Evolutionary conservation across 106 monocot genomes (phyloP), one percentile per base, ranked within the genome.

Genomic region (Chionographis japonica): DNA sequence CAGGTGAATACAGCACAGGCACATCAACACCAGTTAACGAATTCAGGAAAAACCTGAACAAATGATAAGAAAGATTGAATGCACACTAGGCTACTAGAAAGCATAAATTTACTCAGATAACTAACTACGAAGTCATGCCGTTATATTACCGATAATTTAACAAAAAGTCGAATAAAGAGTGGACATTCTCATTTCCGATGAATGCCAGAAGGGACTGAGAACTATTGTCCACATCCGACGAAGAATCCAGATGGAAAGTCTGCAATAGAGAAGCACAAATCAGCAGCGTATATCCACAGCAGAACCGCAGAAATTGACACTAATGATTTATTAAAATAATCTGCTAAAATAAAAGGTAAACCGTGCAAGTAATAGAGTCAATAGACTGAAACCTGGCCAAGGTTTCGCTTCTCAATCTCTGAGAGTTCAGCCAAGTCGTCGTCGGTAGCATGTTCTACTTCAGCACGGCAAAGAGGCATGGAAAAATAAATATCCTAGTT

Each of bases 351-450:
- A 14, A 39, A 50, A 53, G 15, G 51, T 19, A 3, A 19, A 42
- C n/a, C 13, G 37, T 59, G 56, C 6, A 37, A 67, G 14, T 19
- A 40, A 68, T 6, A 15, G 14, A 3, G 18, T 41, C 61, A n/a
- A 62, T 42, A 63, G 9, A 49, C 19, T 56, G 37, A 70, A 64
- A 95, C 97, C 89, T 92, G 81, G 60, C 89, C 97, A 40, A 92
- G 54, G 40, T 85, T 89, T 72, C 52, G 66, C 71, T 78, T 92
- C 72, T 92, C 80, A 71, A 92, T 89, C 75, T 92, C 97, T 12
- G 84, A 78, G 18, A 95, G 75, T 64, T 95, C 95, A 61, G 76
- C 84, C 61, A 97, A 70, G 73, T 95, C 92, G 73, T 84, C 97
- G 57, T 77, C 89, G 61, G 76, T 59, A 63, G 80, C 86, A 69